Evolutionary conservation across 2,329 filamentous ascomycete genomes (phyloP), one percentile per base, ranked within the genome.

Genomic region (Aquanectria penicillioides): DNA sequence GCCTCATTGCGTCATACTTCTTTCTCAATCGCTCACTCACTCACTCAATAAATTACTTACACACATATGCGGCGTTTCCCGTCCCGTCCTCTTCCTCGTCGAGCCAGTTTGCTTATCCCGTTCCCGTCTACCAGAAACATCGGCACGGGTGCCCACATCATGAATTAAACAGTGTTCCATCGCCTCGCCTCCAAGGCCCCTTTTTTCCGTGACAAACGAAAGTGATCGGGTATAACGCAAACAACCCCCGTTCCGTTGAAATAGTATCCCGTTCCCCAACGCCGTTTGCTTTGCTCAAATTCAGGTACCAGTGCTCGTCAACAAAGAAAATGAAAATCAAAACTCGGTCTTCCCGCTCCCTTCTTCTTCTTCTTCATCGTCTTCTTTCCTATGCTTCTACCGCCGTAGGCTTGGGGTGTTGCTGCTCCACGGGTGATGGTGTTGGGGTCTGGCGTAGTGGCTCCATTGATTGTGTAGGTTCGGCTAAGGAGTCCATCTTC

Each of bases 371-470:
- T 11, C 17, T 18, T 36, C 12, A 49, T 9, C 7, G 44, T 36
- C 37, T 46, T 62, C n/a, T n/a, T n/a, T n/a, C n/a, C 60, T 63
- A 66, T 58, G 20, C 57, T 31, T 69, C 65, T 34, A 47, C 26
- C 15, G 48, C 15, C 31, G 53, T 49, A 7, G 67, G 66, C 41
- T 73, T 71, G 33, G 64, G 64, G 15, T 17, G 29, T 46, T 4
- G 26, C 15, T 67, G 60, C 22, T 67, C 65, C 2, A 58, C 50
- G 2, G 59, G 64, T 8, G 57, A 65, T 15, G 68, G 73, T 41
- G 68, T 74, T n/a, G 76, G 74, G 37, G 73, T 77, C 59, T 75
- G 74, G 50, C 74, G 73, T 22, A 80, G 65, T 4, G 77, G 76
- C 60, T 82, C 77, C n/a, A 79, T 63, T 17, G 71, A 69, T 33